Base-by-base conservation (phyloP, 164 flowering plant genomes). In the Annona cherimola region DNA sequence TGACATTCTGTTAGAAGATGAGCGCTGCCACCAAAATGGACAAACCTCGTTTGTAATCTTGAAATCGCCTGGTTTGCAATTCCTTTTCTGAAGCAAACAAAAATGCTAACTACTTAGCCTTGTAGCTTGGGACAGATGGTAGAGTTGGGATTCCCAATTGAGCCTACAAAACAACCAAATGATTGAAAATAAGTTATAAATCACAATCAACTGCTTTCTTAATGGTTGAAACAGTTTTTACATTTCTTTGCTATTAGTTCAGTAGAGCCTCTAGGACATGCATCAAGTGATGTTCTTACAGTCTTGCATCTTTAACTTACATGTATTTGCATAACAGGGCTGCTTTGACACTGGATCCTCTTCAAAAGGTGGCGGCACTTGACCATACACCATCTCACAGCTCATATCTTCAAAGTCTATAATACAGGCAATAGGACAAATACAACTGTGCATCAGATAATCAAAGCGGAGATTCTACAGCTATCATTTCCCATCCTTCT, bases 351-450 rank as follows among this genome's bases (percentile, higher is more conserved):
- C 95, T 19, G 92, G 93, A 78, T 93, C 98, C 69, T 90, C 88
- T 77, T 93, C 97, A 65, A 91, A 85, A 42, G 85, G 70, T 0
- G 98, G 93, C 26, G 98, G 98, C 40, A 78, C 86, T 82, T 89
- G 94, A 43, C 97, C 98, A 70, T 87, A 95, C 35, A 92, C 86
- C 97, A 95, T 95, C 44, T 92, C 97, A 72, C 99, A 95, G 67
- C 99, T 92, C 98, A 92, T 95, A 68, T 92, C 99, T 82, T 95
- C 99, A 83, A 95, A 95, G 87, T 95, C 99, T 95, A 79, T 71
- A 61, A 73, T 45, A 44, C 35, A 46, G 18, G 60, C 18, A 26
- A 43, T 0, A 14, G 0, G 66, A n/a, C 20, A 59, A 71, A 45
- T 4, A 19, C 14, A 19, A 62, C 26, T 11, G 16, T 63, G 8